Conservation (phyloP, 2,329 filamentous ascomycete genomes). For the Tolypocladium endophyticum region DNA sequence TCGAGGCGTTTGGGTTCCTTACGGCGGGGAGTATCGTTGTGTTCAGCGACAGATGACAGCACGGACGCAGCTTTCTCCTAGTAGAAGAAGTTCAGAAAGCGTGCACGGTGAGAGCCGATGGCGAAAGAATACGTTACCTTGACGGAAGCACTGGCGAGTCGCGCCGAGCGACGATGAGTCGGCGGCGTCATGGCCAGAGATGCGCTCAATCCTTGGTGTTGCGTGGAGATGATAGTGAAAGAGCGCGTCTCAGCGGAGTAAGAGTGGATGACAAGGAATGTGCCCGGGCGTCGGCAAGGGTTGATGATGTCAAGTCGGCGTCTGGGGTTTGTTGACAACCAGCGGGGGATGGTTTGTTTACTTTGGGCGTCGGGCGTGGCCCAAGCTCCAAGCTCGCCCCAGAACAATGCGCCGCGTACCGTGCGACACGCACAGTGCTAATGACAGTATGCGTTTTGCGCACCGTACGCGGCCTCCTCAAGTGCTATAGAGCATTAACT, state of each 20-base stretch:
- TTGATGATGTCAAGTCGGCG: conserved; percentile 8
- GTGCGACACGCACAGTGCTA: background rate
- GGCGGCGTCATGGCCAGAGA: conserved; percentile 17
- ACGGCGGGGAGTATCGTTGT: conserved; percentile 24
- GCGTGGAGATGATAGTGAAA: background rate
- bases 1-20: conserved; percentile 15
- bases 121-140: conserved; percentile 21
- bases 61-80: conserved; percentile 21
- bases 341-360: conserved; percentile 14
- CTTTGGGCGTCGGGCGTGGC: conserved; percentile 4
- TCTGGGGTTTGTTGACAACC: conserved; percentile 10
- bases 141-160: conserved; percentile 23
- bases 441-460: background rate
- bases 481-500: background rate
- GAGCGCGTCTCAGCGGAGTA: conserved; percentile 6
- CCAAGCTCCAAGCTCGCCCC: background rate
- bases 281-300: conserved; percentile 1
- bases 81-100: conserved; percentile 3
- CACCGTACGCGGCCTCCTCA: background rate
- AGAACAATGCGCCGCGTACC: background rate
- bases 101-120: background rate
- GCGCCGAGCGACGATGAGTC: conserved; percentile 33
- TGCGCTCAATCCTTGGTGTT: background rate
- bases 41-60: conserved; percentile 33
- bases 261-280: conserved; percentile 6